Base-by-base conservation (phyloP, 768 basidiomycete genomes). In the Russula abietina region DNA sequence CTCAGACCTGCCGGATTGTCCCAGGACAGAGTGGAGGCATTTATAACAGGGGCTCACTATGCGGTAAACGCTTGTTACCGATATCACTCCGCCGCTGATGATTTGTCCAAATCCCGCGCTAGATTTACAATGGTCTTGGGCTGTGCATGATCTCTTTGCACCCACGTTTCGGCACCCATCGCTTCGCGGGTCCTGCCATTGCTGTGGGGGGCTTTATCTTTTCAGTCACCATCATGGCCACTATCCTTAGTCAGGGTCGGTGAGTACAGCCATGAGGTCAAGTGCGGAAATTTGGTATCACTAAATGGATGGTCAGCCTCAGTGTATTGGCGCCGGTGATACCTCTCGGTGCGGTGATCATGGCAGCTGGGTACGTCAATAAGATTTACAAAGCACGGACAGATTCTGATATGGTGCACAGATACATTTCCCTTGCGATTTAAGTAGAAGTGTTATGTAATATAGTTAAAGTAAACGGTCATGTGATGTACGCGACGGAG, bases 111-210 rank as follows among this genome's bases (percentile, higher is more conserved):
- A 11, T 4, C 48, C 46, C 49, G 39, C 24, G 26, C 19, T 49
- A 90, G 88, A 75, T 88, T 45, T 81, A 79, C 70, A 89, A 90
- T 61, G 89, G 89, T 16, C 78, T 91, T 12, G 85, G 79, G 0
- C 73, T 89, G 59, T 72, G 89, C 68, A 71, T 82, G 11, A 69
- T 88, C 12, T 88, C 88, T 1, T 69, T 83, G 70, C 86, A 89
- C 72, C 83, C 79, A 2, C 79, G 79, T 36, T 87, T 88, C 69
- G 73, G 82, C 0, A 61, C 67, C 0, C 85, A 88, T 69, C 74
- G 77, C 11, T 88, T 89, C 69, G 82, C 88, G 28, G 87, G 85
- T 5, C 85, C 83, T 2, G 86, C 87, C 2, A 85, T 90, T 58
- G 75, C 80, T 7, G 73, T 73, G 1, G 88, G 88, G 2, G 75